phyloP scores from a whole-genome alignment of 805 yeast genomes.

The Isabelozyma rhagii region DNA sequence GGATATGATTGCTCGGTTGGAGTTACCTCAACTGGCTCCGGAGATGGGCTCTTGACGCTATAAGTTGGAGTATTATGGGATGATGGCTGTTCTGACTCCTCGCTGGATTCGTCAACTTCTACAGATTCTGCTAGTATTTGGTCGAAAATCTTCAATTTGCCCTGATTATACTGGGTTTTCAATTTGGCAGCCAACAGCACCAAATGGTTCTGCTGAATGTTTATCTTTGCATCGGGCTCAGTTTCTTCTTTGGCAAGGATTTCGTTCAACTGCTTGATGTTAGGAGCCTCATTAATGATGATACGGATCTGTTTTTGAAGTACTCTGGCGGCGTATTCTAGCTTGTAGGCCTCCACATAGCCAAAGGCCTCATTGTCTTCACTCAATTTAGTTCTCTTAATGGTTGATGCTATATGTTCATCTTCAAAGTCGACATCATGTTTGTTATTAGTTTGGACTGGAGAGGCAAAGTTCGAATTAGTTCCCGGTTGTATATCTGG shows the following conservation, averaged over 20 bases:
- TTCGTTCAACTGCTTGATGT: constrained; percentile 36
- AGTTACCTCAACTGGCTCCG: background rate
- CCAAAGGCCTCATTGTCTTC: constrained; percentile 15
- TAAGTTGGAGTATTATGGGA: background rate
- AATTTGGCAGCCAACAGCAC: constrained; percentile 59
- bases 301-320: constrained; percentile 50
- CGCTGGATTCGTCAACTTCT: constrained; percentile 6
- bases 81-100: background rate
- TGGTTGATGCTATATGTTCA: background rate
- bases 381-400: background rate
- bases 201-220: constrained; percentile 51
- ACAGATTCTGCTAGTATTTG: constrained; percentile 46
- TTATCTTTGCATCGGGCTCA: constrained; percentile 45
- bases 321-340: constrained; percentile 37
- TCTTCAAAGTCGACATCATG: background rate
- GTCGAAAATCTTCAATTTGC: constrained; percentile 52
- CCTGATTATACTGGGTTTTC: constrained; percentile 49
- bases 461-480: background rate
- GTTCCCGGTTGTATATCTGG: background rate
- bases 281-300: constrained; percentile 58
- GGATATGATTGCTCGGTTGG: constrained; percentile 40
- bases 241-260: constrained; percentile 22
- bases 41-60: background rate
- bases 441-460: background rate
- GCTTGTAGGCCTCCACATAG: constrained; percentile 34